Evolutionary conservation across 768 basidiomycete species (phyloP).

Genomic region (Lentinula aciculospora): DNA sequence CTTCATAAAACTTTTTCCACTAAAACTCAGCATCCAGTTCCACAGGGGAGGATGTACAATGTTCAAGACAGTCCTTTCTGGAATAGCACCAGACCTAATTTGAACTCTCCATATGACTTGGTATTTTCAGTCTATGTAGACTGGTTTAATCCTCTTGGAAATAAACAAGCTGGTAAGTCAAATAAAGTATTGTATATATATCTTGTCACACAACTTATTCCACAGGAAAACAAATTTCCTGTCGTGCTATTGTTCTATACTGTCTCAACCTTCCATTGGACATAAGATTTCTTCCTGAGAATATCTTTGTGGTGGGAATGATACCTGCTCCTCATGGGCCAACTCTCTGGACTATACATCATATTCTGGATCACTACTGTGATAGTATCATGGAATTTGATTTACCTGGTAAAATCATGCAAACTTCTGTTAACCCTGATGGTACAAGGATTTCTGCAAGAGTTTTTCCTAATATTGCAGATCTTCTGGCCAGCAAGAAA

Average conservation of each 20-base stretch:
- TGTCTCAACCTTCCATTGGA: conserved; percentile 29
- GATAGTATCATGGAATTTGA: conserved; percentile 10
- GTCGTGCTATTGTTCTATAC: conserved; percentile 22
- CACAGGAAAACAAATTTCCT: conserved; percentile 15
- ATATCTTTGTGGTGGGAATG: conserved; percentile 25
- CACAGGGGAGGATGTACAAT: conserved; percentile 13
- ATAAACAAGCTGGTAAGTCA: conserved; percentile 23
- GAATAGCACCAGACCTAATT: conserved; percentile 10
- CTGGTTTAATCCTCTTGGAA: conserved; percentile 10
- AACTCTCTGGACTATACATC: conserved; percentile 12
- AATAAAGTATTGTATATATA: no score
- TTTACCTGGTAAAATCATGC: conserved; percentile 8
- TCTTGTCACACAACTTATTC: not conserved
- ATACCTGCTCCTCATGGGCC: conserved; percentile 27
- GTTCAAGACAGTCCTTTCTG: conserved; percentile 25
- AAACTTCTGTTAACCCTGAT: conserved; percentile 10
- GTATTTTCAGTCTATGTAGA: conserved; percentile 3
- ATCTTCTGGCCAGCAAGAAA: conserved; percentile 18
- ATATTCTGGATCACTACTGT: conserved; percentile 15
- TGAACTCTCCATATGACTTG: conserved; percentile 8
- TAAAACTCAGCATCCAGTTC: not conserved
- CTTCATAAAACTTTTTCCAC: conserved; percentile 15
- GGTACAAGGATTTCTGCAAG: conserved; percentile 12
- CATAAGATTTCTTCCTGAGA: conserved; percentile 22
- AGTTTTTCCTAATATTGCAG: conserved; percentile 18